Conservation (phyloP, 805 yeast genomes). For the Candida dendrica region DNA sequence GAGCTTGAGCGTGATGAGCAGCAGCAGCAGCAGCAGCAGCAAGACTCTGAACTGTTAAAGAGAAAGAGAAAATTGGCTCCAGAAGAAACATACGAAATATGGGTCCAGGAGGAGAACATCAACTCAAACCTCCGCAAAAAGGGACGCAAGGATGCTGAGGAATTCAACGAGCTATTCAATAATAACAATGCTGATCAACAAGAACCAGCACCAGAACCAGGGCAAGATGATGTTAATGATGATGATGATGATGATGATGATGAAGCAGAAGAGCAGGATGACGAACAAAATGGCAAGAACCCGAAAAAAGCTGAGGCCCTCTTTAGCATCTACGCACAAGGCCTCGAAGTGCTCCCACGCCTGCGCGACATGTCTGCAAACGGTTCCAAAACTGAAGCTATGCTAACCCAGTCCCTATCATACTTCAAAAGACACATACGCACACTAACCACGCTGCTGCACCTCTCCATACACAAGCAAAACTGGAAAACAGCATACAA, state of each 20-base stretch:
- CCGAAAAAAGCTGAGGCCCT: background rate
- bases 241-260: background rate
- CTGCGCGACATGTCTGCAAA: background rate
- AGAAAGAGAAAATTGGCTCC: slow-evolving; percentile 5
- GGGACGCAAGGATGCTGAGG: background rate
- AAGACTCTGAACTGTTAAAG: background rate
- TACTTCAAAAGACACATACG: slow-evolving; percentile 6
- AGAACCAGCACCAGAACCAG: background rate
- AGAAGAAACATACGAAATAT: slow-evolving; percentile 17
- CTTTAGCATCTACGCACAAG: slow-evolving; percentile 1
- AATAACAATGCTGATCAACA: background rate
- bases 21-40: background rate
- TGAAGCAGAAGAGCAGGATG: slow-evolving; percentile 12
- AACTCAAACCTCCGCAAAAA: slow-evolving; percentile 3
- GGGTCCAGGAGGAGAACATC: slow-evolving; percentile 12
- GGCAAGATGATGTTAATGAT: background rate
- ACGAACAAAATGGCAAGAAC: background rate
- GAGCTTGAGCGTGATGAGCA: background rate
- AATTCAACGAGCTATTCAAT: slow-evolving; percentile 2
- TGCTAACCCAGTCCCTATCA: background rate
- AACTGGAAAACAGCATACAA: slow-evolving; percentile 54
- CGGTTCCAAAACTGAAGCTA: background rate
- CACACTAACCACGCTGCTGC: slow-evolving; percentile 24
- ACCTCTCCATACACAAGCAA: slow-evolving; percentile 35
- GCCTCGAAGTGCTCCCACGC: slow-evolving; percentile 11